These are phyloP conservation scores for Fraxinus quadrangulata DNA, from an alignment of 257 asterid species.

Conservation along the genomic window DNA sequence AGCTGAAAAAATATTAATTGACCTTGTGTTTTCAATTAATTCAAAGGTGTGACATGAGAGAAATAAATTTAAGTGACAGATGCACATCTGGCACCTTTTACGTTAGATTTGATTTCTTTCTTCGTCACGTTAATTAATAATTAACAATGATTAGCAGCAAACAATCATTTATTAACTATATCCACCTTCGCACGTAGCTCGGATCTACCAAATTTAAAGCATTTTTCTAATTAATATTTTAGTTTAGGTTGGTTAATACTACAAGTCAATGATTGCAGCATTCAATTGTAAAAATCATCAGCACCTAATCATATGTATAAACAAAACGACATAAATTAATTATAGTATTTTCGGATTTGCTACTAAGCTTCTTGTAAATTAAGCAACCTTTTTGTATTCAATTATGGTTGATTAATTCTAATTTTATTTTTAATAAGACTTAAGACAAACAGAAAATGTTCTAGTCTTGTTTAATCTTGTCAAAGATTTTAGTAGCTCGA, in stretches of 20 bases:
- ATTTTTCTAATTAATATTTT: not conserved
- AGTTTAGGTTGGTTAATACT: not conserved
- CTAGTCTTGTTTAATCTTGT: not conserved
- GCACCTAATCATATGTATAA: not conserved
- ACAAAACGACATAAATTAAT: not conserved
- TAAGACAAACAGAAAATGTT: not conserved
- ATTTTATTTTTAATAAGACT: not conserved
- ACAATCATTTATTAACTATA: not conserved
- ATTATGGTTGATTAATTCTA: not conserved
- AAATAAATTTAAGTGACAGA: not conserved
- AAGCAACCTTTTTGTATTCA: not conserved
- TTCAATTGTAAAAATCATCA: not conserved
- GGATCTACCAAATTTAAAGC: not conserved
- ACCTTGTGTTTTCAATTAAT: not conserved
- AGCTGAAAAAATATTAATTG: not conserved
- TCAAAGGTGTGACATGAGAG: not conserved
- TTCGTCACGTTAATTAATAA: not conserved
- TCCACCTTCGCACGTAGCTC: not conserved
- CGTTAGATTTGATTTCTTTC: not conserved
- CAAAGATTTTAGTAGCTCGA: not conserved
- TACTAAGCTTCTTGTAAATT: not conserved
- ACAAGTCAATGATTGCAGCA: not conserved
- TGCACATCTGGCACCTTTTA: not conserved
- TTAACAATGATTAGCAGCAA: not conserved
- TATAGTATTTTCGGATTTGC: not conserved